Conservation (phyloP, 352 stramenopile genomes). For the Peronospora belbahrii region DNA sequence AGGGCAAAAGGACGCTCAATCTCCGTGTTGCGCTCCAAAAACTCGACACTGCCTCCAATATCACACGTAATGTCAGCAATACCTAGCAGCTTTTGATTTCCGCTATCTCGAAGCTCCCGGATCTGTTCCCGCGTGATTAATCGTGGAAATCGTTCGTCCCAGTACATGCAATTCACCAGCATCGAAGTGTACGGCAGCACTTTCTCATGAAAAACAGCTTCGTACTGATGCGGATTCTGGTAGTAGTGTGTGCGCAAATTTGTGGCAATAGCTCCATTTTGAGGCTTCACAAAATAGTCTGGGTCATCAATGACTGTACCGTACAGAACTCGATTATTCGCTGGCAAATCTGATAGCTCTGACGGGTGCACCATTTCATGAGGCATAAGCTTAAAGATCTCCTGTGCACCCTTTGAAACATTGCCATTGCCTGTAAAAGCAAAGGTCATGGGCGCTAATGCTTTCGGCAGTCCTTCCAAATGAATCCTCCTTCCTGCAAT, state of each 20-base stretch:
- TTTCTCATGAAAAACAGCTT: constrained; percentile 85
- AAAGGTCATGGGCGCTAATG: constrained; percentile 84
- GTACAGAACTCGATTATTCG: constrained; percentile 59
- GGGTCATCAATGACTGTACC: constrained; percentile 69
- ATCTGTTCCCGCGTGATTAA: constrained; percentile 90
- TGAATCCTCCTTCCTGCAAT: constrained; percentile 80
- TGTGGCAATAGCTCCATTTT: constrained; percentile 18
- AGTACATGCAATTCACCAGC: constrained; percentile 95
- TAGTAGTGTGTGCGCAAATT: constrained; percentile 83
- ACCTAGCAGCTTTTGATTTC: constrained; percentile 81
- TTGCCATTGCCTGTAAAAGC: constrained; percentile 93
- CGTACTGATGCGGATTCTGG: constrained; percentile 85
- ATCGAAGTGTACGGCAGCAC: constrained; percentile 88
- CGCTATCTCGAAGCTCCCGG: constrained; percentile 41
- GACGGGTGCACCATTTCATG: constrained; percentile 89
- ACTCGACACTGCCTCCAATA: constrained; percentile 90
- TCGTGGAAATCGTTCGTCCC: constrained; percentile 91
- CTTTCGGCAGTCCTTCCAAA: constrained; percentile 61
- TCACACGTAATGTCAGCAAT: constrained; percentile 95
- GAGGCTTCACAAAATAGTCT: constrained; percentile 58
- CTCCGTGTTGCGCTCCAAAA: constrained; percentile 88
- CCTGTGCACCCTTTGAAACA: constrained; percentile 90
- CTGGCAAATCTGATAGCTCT: constrained; percentile 71
- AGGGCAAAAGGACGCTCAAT: constrained; percentile 93
- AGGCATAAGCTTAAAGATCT: constrained; percentile 92